Conservation (phyloP, 805 yeast species). For the Dipodascopsis tothii region DNA sequence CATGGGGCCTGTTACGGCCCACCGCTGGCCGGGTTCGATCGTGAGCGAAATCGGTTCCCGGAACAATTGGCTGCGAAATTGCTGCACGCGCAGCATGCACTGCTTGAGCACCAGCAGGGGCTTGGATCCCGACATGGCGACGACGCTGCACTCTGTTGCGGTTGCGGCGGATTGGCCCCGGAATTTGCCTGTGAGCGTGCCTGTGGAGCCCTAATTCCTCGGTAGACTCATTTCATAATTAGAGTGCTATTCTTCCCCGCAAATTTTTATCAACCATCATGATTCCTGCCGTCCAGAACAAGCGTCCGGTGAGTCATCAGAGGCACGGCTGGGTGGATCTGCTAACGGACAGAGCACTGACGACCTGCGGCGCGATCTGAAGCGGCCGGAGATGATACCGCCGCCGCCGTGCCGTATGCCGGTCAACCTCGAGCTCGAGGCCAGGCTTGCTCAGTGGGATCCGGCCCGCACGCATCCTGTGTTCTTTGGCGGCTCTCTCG, state of each 20-base stretch:
- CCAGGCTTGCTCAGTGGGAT: not conserved
- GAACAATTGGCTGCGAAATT: slow-evolving; percentile 30
- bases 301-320: slow-evolving; percentile 2
- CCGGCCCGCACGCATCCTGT: slow-evolving; percentile 19
- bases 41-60: slow-evolving; percentile 37
- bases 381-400: not conserved
- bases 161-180: not conserved
- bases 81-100: slow-evolving; percentile 11
- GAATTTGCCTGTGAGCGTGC: not conserved
- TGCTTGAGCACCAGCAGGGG: slow-evolving; percentile 18
- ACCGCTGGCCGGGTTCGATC: slow-evolving; percentile 36
- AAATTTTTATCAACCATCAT: not conserved
- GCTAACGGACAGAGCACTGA: not conserved
- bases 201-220: not conserved
- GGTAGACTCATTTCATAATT: no score
- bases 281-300: not conserved
- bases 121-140: slow-evolving; percentile 8
- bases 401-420: not conserved
- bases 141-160: not conserved
- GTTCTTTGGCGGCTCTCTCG: slow-evolving; percentile 12
- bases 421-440: not conserved
- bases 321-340: not conserved
- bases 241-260: no score
- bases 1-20: slow-evolving; percentile 60
- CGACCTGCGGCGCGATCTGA: not conserved